phyloP scores from a whole-genome alignment of 345 rosid genomes.

The Gossypium stocksii region DNA sequence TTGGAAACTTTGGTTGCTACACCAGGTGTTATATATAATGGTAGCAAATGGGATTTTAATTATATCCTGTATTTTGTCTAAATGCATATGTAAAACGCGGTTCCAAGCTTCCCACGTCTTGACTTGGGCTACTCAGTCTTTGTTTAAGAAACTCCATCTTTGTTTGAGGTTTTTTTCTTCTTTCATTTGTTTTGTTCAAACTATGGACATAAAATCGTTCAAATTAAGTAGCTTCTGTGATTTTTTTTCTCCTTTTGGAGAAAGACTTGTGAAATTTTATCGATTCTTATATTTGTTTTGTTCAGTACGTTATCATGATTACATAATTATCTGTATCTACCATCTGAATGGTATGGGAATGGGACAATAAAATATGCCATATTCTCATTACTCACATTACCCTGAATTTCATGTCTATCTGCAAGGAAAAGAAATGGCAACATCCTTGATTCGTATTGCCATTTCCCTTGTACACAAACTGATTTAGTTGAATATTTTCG shows the following conservation, averaged over 20 bases:
- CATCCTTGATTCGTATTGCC: too few relatives aligned
- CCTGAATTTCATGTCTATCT: not conserved
- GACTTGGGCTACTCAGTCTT: constrained; percentile 7
- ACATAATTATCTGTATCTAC: not conserved
- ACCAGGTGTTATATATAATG: not conserved
- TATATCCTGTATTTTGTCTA: not conserved
- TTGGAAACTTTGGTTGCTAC: not conserved
- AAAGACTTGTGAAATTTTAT: not conserved
- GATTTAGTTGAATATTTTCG: too few relatives aligned
- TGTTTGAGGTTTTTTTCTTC: not conserved
- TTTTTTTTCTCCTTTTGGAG: not conserved
- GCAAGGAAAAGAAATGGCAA: too few relatives aligned
- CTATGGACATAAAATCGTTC: not conserved
- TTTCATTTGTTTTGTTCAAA: not conserved
- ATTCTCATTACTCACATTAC: not conserved
- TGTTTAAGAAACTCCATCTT: too few relatives aligned
- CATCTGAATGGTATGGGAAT: constrained; percentile 1
- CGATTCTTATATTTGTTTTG: not conserved
- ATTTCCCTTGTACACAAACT: too few relatives aligned
- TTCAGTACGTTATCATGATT: too few relatives aligned
- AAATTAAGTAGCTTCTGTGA: not conserved
- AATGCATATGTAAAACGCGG: not conserved
- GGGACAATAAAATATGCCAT: not conserved
- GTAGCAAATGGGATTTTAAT: not conserved
- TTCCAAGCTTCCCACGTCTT: not conserved